Conservation (phyloP, 768 basidiomycete genomes). For the Clavulina sp. region DNA sequence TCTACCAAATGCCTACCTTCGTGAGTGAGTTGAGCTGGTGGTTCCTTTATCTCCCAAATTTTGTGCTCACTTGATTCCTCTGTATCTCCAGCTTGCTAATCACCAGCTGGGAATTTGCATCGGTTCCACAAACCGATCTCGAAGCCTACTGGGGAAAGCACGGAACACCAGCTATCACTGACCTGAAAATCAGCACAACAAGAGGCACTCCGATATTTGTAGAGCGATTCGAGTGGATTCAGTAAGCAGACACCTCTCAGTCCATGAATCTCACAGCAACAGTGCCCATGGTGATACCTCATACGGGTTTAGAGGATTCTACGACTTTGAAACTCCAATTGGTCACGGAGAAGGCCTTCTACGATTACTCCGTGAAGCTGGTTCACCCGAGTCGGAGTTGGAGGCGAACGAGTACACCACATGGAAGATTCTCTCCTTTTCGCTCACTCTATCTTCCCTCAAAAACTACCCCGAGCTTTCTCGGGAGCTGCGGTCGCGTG, state of each 20-base stretch:
- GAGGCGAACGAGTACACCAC: neutral
- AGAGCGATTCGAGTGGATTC: neutral
- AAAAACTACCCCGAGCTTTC: neutral
- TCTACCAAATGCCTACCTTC: neutral
- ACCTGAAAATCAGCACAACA: neutral
- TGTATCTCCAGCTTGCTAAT: neutral
- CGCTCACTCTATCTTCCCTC: neutral
- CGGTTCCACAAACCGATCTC: neutral
- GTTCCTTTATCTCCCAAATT: conserved; percentile 1
- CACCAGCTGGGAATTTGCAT: neutral
- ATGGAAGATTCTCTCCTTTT: conserved; percentile 3
- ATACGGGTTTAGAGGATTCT: neutral
- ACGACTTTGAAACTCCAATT: neutral
- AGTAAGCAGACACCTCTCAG: neutral
- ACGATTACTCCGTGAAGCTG: neutral
- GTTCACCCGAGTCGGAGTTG: neutral
- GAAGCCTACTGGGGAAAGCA: neutral
- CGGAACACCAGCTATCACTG: neutral
- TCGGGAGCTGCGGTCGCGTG: neutral
- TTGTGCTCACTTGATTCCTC: neutral
- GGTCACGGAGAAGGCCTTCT: neutral
- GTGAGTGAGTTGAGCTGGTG: neutral
- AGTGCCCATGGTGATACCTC: neutral
- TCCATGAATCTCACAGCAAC: neutral
- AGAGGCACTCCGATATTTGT: neutral